These are phyloP conservation scores for Carex cristatella DNA, from an alignment of 176 grass and related monocot genomes.

Conservation along the genomic window DNA sequence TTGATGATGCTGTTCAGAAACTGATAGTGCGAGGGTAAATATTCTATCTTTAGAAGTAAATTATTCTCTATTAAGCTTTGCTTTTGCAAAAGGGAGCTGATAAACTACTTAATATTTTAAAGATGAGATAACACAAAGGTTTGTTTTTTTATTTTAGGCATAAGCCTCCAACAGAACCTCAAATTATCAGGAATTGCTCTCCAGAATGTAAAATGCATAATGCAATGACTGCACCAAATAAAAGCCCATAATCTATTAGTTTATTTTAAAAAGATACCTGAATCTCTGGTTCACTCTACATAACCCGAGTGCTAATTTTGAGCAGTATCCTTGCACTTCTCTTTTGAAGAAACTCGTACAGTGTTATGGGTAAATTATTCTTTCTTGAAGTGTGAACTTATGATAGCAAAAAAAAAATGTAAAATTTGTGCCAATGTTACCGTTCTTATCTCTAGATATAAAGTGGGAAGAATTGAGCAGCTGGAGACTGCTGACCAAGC, in stretches of 20 bases:
- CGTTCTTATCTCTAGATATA: slow-evolving; percentile 56
- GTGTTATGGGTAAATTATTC: background rate
- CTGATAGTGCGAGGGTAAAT: slow-evolving; percentile 76
- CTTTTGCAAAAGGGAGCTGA: background rate
- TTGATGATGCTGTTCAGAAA: slow-evolving; percentile 77
- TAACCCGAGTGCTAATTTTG: slow-evolving; percentile 5
- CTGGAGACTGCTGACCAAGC: slow-evolving; percentile 77
- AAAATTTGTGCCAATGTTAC: slow-evolving; percentile 6
- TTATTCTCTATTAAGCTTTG: background rate
- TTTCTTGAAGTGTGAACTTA: background rate
- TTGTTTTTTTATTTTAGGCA: background rate
- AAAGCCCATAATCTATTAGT: background rate
- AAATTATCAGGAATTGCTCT: background rate
- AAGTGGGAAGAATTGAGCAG: slow-evolving; percentile 97
- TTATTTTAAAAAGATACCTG: background rate
- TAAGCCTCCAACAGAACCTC: background rate
- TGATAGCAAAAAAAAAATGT: background rate
- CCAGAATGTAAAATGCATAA: background rate
- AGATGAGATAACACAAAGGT: background rate
- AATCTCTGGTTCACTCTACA: background rate
- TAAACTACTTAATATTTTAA: background rate
- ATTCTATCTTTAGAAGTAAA: background rate
- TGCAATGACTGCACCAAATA: background rate
- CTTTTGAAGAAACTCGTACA: background rate
- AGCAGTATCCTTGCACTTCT: background rate